Conservation (phyloP, 768 basidiomycete genomes). For the Leucocoprinus birnbaumii region DNA sequence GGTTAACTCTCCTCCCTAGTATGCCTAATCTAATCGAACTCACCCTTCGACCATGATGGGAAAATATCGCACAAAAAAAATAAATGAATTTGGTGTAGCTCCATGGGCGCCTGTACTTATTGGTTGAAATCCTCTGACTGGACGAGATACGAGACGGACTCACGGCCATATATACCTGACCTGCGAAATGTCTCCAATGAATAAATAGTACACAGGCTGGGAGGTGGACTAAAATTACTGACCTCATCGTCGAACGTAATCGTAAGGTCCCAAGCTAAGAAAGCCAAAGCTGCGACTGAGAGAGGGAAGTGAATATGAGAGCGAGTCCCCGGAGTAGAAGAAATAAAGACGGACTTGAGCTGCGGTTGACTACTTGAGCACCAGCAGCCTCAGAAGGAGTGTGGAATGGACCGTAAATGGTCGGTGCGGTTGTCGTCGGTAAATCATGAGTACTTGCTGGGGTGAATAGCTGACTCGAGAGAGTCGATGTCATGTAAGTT, state of each 20-base stretch:
- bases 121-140: background rate
- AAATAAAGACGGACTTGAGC: conserved; percentile 22
- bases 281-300: conserved; percentile 32
- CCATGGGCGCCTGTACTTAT: conserved; percentile 20
- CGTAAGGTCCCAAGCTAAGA: conserved; percentile 38
- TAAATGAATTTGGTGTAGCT: conserved; percentile 32
- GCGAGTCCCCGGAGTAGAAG: background rate
- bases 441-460: background rate
- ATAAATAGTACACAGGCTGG: background rate
- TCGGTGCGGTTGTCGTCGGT: background rate
- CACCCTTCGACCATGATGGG: conserved; percentile 34
- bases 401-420: conserved; percentile 22
- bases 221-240: conserved; percentile 1
- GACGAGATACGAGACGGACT: conserved; percentile 15
- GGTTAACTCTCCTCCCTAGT: background rate
- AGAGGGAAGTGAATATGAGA: background rate
- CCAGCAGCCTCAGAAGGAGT: conserved; percentile 20
- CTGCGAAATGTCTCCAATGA: conserved; percentile 16
- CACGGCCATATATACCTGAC: conserved; percentile 40
- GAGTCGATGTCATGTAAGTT: conserved; percentile 3
- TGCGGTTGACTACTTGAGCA: conserved; percentile 29
- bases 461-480: background rate
- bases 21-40: conserved; percentile 4
- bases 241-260: conserved; percentile 40
- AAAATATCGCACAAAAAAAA: conserved; percentile 34